phyloP scores from a whole-genome alignment of 2,329 filamentous ascomycete genomes.

The Aspergillus felis region DNA sequence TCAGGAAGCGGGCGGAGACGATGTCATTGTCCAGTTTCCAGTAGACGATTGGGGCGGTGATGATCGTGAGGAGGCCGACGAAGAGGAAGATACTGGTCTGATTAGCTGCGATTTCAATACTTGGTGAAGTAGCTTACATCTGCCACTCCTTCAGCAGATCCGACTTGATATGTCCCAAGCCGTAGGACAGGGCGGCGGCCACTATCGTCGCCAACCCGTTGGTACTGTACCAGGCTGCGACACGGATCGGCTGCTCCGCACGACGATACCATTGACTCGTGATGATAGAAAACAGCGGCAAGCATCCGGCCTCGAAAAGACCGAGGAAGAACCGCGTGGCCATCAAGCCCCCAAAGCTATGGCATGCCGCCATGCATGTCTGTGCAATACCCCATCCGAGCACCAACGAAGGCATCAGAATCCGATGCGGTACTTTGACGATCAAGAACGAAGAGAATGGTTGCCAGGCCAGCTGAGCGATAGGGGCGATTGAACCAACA shows the following conservation, averaged over 20 bases:
- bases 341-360: constrained; percentile 45
- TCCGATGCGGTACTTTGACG: constrained; percentile 57
- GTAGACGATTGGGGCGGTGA: constrained; percentile 56
- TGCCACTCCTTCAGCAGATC: constrained; percentile 47
- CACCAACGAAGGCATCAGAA: constrained; percentile 51
- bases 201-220: constrained; percentile 57
- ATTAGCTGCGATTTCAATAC: background rate
- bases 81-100: constrained; percentile 55
- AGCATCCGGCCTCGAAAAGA: constrained; percentile 50
- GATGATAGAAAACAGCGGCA: constrained; percentile 44
- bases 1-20: constrained; percentile 48
- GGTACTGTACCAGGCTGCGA: constrained; percentile 64
- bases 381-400: constrained; percentile 50
- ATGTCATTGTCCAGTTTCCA: constrained; percentile 58
- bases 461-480: constrained; percentile 60
- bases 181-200: constrained; percentile 55
- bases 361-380: constrained; percentile 45
- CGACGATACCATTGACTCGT: constrained; percentile 46
- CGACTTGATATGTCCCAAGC: constrained; percentile 52
- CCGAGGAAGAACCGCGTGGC: constrained; percentile 51
- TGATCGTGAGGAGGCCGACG: constrained; percentile 58
- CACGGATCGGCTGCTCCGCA: constrained; percentile 59
- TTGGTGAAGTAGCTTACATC: constrained; percentile 33
- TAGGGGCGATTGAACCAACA: constrained; percentile 54
- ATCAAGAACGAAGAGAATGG: constrained; percentile 59